Percentiles rank a stretch among this genome's conserved stretches.
These are phyloP conservation scores for Glycine soja DNA, from an alignment of 306 rosid genomes.

Conservation along the genomic window DNA sequence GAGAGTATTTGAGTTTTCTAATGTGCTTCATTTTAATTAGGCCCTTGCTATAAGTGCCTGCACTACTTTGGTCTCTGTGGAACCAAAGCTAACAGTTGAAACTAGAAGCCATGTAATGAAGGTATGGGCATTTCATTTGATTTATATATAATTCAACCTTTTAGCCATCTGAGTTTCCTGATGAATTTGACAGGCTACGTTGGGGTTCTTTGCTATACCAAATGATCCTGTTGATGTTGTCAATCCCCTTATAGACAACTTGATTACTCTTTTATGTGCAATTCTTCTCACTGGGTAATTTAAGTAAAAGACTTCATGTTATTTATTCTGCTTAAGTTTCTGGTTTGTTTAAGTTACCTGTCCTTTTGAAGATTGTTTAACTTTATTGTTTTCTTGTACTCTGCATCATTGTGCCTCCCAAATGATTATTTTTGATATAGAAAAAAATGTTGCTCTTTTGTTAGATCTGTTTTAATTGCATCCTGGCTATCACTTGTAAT, in stretches of 20 bases:
- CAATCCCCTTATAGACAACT: conserved; percentile 83
- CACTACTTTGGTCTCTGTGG: conserved; percentile 93
- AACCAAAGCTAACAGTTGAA: conserved; percentile 94
- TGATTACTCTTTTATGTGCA: conserved; percentile 90
- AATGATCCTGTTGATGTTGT: conserved; percentile 90
- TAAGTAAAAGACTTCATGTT: not conserved
- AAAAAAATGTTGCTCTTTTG: not conserved
- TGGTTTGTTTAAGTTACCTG: conserved; percentile 5
- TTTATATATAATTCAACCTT: conserved; percentile 22
- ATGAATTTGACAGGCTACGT: conserved; percentile 81
- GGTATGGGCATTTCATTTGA: conserved; percentile 57
- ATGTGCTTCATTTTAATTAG: conserved; percentile 51
- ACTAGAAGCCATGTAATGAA: conserved; percentile 91
- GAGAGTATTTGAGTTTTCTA: conserved; percentile 33
- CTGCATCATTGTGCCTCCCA: conserved; percentile 6
- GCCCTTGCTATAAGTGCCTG: conserved; percentile 98
- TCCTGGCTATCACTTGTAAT: conserved; percentile 17
- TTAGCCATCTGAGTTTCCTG: conserved; percentile 43
- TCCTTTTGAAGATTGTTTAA: conserved; percentile 33
- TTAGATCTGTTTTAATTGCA: conserved; percentile 23
- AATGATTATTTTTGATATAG: not conserved
- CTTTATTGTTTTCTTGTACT: not conserved
- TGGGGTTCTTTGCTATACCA: conserved; percentile 95
- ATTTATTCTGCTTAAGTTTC: conserved; percentile 34
- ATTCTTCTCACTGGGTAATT: conserved; percentile 94